Conservation (phyloP, 495 filamentous ascomycete genomes). For the Neurospora sp. region DNA sequence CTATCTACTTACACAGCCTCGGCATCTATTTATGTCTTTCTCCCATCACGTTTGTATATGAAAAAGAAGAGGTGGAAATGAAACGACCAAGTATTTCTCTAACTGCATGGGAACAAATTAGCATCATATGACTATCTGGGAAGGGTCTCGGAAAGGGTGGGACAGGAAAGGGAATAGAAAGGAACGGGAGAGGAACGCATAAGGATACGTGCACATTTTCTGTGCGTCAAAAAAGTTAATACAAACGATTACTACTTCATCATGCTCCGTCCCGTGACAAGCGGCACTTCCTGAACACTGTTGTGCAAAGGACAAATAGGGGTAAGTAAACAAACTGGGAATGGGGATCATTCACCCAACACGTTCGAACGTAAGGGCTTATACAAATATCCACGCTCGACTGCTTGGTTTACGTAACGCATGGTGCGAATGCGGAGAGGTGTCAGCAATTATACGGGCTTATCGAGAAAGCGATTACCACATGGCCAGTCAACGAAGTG, state of each 20-base stretch:
- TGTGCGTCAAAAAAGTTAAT: background rate
- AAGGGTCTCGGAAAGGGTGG: background rate
- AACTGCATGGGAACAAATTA: background rate
- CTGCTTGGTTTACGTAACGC: background rate
- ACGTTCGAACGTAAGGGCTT: background rate
- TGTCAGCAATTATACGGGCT: background rate
- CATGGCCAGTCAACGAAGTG: background rate
- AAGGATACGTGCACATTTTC: background rate
- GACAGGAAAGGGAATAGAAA: background rate
- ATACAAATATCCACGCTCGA: background rate
- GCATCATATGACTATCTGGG: background rate
- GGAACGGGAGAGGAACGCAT: background rate
- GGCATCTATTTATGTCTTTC: background rate
- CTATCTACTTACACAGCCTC: background rate
- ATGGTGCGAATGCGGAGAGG: background rate
- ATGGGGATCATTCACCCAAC: background rate
- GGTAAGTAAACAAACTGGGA: background rate
- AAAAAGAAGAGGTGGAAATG: background rate
- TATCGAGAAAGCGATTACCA: background rate
- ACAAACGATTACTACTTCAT: background rate
- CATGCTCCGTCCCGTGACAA: background rate
- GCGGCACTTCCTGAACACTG: background rate
- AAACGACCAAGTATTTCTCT: background rate
- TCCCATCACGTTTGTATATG: background rate
- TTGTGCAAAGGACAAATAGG: background rate